These are phyloP conservation scores for Lathyrus aphaca DNA, from an alignment of 306 rosid species.

Conservation along the genomic window DNA sequence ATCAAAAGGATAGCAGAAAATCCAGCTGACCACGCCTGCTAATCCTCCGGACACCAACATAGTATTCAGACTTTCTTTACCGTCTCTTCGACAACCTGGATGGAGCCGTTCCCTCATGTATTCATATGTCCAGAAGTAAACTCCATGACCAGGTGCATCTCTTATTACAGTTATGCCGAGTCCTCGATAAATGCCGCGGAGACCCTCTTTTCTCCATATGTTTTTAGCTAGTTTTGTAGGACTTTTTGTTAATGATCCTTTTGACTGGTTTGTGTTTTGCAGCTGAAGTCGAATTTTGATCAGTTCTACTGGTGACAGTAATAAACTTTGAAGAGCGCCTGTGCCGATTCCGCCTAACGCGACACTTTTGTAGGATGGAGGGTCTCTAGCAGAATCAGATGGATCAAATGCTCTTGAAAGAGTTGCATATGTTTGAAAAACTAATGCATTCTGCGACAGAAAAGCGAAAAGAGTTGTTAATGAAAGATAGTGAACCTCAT, in stretches of 20 bases:
- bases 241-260: conserved; percentile 43
- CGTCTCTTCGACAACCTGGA: conserved; percentile 71
- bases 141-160: conserved; percentile 71
- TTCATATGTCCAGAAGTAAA: conserved; percentile 82
- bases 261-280: conserved; percentile 39
- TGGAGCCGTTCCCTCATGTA: conserved; percentile 76
- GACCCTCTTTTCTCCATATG: conserved; percentile 67
- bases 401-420: conserved; percentile 69
- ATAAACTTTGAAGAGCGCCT: conserved; percentile 69
- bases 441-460: conserved; percentile 73
- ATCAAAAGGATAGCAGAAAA: conserved; percentile 77
- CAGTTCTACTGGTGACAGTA: conserved; percentile 75
- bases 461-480: conserved; percentile 13
- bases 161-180: conserved; percentile 63
- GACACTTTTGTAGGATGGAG: conserved; percentile 76
- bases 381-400: conserved; percentile 46
- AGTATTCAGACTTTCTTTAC: conserved; percentile 64
- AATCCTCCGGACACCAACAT: conserved; percentile 79
- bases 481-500: background rate
- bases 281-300: conserved; percentile 77
- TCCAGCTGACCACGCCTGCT: conserved; percentile 89
- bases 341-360: conserved; percentile 75
- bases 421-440: conserved; percentile 74
- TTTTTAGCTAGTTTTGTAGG: conserved; percentile 54
- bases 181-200: conserved; percentile 69